Base-by-base conservation (phyloP, 2,329 filamentous ascomycete genomes). In the Trichothecium roseum region DNA sequence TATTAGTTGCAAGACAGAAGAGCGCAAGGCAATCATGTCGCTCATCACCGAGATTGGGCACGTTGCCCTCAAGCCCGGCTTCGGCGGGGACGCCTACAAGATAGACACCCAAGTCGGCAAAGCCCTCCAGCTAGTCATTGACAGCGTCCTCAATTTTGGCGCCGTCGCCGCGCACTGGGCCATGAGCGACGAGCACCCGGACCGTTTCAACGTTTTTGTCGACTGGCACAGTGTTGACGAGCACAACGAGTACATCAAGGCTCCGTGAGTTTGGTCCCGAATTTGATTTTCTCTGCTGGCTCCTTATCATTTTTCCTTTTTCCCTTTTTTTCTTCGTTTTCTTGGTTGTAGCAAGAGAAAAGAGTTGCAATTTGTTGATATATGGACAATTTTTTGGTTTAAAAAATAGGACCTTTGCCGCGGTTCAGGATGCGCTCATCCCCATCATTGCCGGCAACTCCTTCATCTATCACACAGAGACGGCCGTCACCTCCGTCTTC, bases 211-310 rank as follows among this genome's bases (percentile, higher is more conserved):
- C 50, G 6, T 47, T 2, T 50, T 52, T 12, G 18, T 52, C 4
- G 50, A 52, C 13, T 49, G 47, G 51, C 44, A 53, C 14, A 42
- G 24, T 2, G 7, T 45, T 1, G 40, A 49, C 0, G 37, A 47
- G 16, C 49, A 49, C 22, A 3, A 34, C 3, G 39, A 41, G 1
- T 50, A 49, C 7, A 37, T 39, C 2, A 41, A 44, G 18, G 39
- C 27, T 13, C 32, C 43, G 49, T 49, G 3, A 37, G 45, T 39
- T 13, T 22, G 1, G 8, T 13, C 8, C 26, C 3, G 5, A 5
- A 20, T 13, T 15, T 16, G 6, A 8, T 14, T 10, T 12, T 22
- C 2, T 12, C 27, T n/a, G n/a, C n/a, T n/a, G n/a, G n/a, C n/a
- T n/a, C n/a, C n/a, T n/a, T n/a, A n/a, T 20, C 15, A 15, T 26